Conservation (phyloP, 1,284 basidiomycete species). For the Omphalotus olearius region DNA sequence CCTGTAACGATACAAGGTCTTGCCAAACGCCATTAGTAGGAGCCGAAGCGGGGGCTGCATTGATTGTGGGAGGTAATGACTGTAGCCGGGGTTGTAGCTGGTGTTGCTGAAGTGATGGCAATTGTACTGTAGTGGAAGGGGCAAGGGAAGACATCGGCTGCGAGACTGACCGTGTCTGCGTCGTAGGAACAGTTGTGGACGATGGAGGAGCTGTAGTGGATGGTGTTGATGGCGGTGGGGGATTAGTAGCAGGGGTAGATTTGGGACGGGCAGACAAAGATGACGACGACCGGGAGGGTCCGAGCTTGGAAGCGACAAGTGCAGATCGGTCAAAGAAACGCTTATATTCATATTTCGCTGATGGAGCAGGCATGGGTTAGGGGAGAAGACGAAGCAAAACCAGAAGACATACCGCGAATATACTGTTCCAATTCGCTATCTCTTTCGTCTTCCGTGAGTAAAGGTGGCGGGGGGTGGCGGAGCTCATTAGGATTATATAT, state of each 20-base stretch:
- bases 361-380: not conserved
- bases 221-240: slow-evolving; percentile 2
- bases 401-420: slow-evolving; percentile 59
- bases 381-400: slow-evolving; percentile 2
- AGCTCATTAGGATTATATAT: slow-evolving; percentile 75
- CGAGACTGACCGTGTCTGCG: slow-evolving; percentile 25
- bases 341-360: slow-evolving; percentile 75
- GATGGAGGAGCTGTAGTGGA: slow-evolving; percentile 11
- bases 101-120: slow-evolving; percentile 8
- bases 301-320: slow-evolving; percentile 40
- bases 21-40: slow-evolving; percentile 38
- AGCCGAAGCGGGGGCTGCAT: not conserved
- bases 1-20: slow-evolving; percentile 48
- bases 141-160: slow-evolving; percentile 24
- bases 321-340: slow-evolving; percentile 51
- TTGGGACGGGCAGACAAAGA: slow-evolving; percentile 19
- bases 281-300: slow-evolving; percentile 41
- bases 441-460: slow-evolving; percentile 71
- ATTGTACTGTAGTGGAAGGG: not conserved
- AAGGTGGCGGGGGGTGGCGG: slow-evolving; percentile 74
- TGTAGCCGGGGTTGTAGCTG: slow-evolving; percentile 18
- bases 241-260: slow-evolving; percentile 3
- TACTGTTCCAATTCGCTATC: slow-evolving; percentile 84
- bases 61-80: slow-evolving; percentile 4
- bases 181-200: not conserved